phyloP scores from a whole-genome alignment of 768 basidiomycete species.

The Boletus reticuloceps region DNA sequence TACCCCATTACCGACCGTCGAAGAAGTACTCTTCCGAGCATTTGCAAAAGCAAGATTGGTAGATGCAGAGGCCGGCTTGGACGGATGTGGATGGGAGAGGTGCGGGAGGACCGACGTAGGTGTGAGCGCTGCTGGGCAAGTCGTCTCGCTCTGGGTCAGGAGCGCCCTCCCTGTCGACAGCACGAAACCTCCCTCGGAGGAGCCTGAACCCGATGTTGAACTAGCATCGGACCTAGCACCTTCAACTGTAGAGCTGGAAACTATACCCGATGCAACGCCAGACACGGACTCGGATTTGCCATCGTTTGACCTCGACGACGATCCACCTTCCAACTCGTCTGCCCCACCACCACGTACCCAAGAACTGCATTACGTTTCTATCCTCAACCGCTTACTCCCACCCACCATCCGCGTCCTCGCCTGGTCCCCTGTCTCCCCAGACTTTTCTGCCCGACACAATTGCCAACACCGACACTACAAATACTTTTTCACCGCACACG shows the following conservation, averaged over 20 bases:
- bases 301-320: conserved; percentile 35
- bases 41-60: conserved; percentile 76
- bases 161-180: conserved; percentile 48
- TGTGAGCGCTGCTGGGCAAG: conserved; percentile 92
- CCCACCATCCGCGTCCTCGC: conserved; percentile 86
- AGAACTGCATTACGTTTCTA: conserved; percentile 74
- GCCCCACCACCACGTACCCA: conserved; percentile 25
- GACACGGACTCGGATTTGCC: conserved; percentile 17
- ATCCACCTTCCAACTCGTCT: conserved; percentile 37
- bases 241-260: not conserved
- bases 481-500: conserved; percentile 81
- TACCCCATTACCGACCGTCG: conserved; percentile 85
- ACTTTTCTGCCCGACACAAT: conserved; percentile 86
- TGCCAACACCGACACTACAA: conserved; percentile 93
- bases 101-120: conserved; percentile 96
- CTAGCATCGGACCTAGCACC: conserved; percentile 8
- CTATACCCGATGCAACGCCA: not conserved
- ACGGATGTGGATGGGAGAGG: conserved; percentile 86
- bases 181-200: not conserved
- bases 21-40: conserved; percentile 79
- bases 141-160: conserved; percentile 87
- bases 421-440: conserved; percentile 82
- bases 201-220: not conserved
- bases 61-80: conserved; percentile 67
- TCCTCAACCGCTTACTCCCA: conserved; percentile 87